phyloP scores from a whole-genome alignment of 768 basidiomycete genomes.

The Boletus rubescentipes region DNA sequence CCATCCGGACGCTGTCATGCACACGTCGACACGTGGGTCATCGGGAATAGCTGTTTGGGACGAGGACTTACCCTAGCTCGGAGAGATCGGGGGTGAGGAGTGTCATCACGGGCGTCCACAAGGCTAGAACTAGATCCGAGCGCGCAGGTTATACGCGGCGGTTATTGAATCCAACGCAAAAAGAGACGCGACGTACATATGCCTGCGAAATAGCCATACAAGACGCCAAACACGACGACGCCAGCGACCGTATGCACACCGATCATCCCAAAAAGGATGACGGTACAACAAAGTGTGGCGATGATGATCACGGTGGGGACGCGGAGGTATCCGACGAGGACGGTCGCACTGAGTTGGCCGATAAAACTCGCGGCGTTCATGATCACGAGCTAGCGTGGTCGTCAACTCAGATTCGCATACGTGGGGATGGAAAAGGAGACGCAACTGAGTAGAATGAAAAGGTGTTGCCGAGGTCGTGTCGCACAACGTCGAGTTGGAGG shows the following conservation, averaged over 20 bases:
- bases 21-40: not conserved
- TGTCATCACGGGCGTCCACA: slow-evolving; percentile 45
- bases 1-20: slow-evolving; percentile 40
- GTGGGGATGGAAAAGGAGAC: slow-evolving; percentile 4
- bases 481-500: slow-evolving; percentile 53
- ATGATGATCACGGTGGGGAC: slow-evolving; percentile 38
- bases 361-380: slow-evolving; percentile 53
- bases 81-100: slow-evolving; percentile 45
- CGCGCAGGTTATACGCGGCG: too few species aligned
- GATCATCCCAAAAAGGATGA: slow-evolving; percentile 48
- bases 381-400: slow-evolving; percentile 45
- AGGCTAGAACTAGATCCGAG: slow-evolving; percentile 32
- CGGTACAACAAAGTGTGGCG: slow-evolving; percentile 37
- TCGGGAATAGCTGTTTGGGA: too few species aligned
- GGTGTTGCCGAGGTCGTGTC: slow-evolving; percentile 42
- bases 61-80: slow-evolving; percentile 48
- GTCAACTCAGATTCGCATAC: not conserved
- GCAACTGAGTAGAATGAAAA: slow-evolving; percentile 61
- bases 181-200: slow-evolving; percentile 37
- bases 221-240: slow-evolving; percentile 41
- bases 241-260: slow-evolving; percentile 40
- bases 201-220: slow-evolving; percentile 57
- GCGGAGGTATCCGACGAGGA: slow-evolving; percentile 44
- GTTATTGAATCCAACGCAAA: not conserved
- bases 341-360: slow-evolving; percentile 52